Conservation (phyloP, 768 basidiomycete species). For the Psilocybe tampanensis region DNA sequence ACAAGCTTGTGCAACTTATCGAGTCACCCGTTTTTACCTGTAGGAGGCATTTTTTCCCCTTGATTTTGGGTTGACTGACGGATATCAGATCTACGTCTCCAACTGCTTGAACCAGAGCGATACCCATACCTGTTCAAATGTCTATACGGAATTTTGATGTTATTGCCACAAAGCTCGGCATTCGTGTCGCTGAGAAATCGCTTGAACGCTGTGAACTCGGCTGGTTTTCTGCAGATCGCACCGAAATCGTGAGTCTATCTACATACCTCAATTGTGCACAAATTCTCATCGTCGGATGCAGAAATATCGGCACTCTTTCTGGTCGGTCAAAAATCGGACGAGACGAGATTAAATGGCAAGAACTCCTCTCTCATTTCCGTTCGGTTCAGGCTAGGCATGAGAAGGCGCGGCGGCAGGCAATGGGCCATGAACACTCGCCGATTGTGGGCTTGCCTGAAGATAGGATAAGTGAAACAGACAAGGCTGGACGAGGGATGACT, state of each 20-base stretch:
- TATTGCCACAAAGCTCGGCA: constrained; percentile 94
- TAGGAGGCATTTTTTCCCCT: constrained; percentile 34
- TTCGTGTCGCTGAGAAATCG: constrained; percentile 95
- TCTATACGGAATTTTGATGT: constrained; percentile 95
- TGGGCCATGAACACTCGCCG: constrained; percentile 62
- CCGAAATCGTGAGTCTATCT: constrained; percentile 71
- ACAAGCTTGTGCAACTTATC: constrained; percentile 96
- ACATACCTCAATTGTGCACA: neutral
- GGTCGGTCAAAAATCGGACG: constrained; percentile 77
- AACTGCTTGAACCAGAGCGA: constrained; percentile 95
- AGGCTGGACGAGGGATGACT: constrained; percentile 17
- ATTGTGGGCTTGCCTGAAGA: constrained; percentile 52
- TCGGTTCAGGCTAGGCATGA: constrained; percentile 89
- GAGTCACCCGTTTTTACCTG: constrained; percentile 99
- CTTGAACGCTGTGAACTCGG: constrained; percentile 91
- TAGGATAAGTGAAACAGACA: constrained; percentile 34
- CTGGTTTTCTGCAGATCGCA: constrained; percentile 90
- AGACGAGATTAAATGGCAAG: constrained; percentile 97
- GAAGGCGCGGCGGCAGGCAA: constrained; percentile 79
- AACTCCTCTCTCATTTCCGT: constrained; percentile 91
- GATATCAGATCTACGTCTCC: constrained; percentile 75
- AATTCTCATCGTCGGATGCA: neutral
- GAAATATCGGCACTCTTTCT: constrained; percentile 37
- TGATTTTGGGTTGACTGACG: neutral
- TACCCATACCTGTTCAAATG: constrained; percentile 98